A percentile compares a stretch with the other conserved stretches of the same genome.
Conservation (phyloP, 805 yeast genomes). For the Monosporozyma solicola region DNA sequence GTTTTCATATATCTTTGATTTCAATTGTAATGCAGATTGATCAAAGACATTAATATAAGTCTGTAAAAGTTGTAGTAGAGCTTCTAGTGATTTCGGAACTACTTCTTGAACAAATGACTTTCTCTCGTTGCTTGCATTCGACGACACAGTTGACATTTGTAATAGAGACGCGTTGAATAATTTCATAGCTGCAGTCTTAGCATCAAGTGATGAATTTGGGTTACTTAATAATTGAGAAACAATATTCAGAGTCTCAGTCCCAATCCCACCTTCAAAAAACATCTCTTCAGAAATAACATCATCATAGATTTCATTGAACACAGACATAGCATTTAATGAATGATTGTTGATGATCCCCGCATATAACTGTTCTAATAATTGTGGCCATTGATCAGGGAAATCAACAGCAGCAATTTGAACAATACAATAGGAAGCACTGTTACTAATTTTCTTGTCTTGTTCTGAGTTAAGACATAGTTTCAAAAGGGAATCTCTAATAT, state of each 20-base stretch:
- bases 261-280: slow-evolving; percentile 70
- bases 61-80: slow-evolving; percentile 8
- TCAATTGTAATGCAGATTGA: slow-evolving; percentile 6
- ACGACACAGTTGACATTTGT: slow-evolving; percentile 36
- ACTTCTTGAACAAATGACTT: slow-evolving; percentile 13
- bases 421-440: slow-evolving; percentile 61
- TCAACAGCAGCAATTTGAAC: slow-evolving; percentile 83
- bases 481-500: slow-evolving; percentile 44
- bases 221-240: slow-evolving; percentile 35
- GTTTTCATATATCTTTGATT: slow-evolving; percentile 16
- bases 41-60: slow-evolving; percentile 3
- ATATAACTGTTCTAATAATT: slow-evolving; percentile 44
- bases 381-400: slow-evolving; percentile 96
- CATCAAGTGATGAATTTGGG: slow-evolving; percentile 25
- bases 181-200: slow-evolving; percentile 41
- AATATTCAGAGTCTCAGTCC: slow-evolving; percentile 43
- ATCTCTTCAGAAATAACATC: slow-evolving; percentile 81
- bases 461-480: slow-evolving; percentile 35
- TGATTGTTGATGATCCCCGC: slow-evolving; percentile 28
- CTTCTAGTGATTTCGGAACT: slow-evolving; percentile 11
- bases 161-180: slow-evolving; percentile 46
- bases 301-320: slow-evolving; percentile 70
- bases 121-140: slow-evolving; percentile 9
- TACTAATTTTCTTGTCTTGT: slow-evolving; percentile 50
- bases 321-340: slow-evolving; percentile 45